Conservation (phyloP, 495 filamentous ascomycete species). For the Penicillium psychrofluorescens region DNA sequence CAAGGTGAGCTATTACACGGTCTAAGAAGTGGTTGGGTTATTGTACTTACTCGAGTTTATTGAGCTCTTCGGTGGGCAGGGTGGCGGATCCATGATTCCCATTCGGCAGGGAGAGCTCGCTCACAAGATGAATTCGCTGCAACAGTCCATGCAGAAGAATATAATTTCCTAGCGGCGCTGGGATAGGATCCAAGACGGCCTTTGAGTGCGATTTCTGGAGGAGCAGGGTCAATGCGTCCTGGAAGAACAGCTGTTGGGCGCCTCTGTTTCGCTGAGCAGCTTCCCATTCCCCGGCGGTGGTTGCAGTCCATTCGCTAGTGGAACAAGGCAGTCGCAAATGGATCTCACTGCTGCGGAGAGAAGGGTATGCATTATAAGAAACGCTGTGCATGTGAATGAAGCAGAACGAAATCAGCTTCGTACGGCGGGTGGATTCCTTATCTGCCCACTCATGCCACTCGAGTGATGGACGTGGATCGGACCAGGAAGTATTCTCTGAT, state of each 20-base stretch:
- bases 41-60: conserved; percentile 29
- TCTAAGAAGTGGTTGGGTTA: background rate
- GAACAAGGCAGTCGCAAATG: conserved; percentile 32
- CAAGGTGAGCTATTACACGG: background rate
- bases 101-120: conserved; percentile 30
- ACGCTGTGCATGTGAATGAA: conserved; percentile 34
- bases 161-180: conserved; percentile 32
- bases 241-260: conserved; percentile 30
- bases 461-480: conserved; percentile 15
- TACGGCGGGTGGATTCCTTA: conserved; percentile 30
- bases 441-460: conserved; percentile 35
- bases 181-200: conserved; percentile 25
- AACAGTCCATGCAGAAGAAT: conserved; percentile 33
- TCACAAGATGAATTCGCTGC: conserved; percentile 33
- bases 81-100: conserved; percentile 20
- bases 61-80: conserved; percentile 30
- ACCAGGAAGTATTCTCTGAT: conserved; percentile 13
- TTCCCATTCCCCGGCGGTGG: conserved; percentile 26
- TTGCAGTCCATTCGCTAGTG: conserved; percentile 31
- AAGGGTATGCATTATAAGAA: conserved; percentile 32
- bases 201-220: conserved; percentile 24
- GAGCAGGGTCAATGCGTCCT: conserved; percentile 30
- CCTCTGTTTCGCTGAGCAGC: conserved; percentile 21
- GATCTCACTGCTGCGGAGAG: conserved; percentile 31
- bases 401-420: conserved; percentile 32